Conservation (phyloP, 2,329 filamentous ascomycete species). For the Fusarium devonianum region DNA sequence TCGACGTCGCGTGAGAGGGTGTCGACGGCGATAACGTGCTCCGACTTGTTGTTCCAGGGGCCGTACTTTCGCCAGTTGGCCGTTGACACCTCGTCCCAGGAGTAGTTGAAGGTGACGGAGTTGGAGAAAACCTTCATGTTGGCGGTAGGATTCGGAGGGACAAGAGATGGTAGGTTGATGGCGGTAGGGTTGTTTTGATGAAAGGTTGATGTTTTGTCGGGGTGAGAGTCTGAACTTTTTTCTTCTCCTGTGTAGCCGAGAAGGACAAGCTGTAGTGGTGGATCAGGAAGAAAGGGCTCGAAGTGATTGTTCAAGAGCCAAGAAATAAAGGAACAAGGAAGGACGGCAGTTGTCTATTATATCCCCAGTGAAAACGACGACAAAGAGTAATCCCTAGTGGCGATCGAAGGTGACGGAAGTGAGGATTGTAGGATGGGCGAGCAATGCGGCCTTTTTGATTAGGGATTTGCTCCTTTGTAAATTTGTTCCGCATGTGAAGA, state of each 20-base stretch:
- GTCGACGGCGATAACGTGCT: constrained; percentile 95
- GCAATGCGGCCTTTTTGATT: constrained; percentile 39
- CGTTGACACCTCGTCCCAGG: constrained; percentile 96
- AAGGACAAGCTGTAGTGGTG: not conserved
- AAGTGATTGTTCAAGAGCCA: constrained; percentile 9
- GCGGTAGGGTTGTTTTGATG: constrained; percentile 7
- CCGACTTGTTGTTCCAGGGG: constrained; percentile 98
- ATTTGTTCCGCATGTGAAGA: constrained; percentile 42
- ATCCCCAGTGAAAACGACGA: constrained; percentile 24
- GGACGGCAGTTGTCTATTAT: constrained; percentile 19
- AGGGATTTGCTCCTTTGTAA: constrained; percentile 30
- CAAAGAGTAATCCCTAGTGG: constrained; percentile 30
- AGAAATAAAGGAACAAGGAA: constrained; percentile 7
- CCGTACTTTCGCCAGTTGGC: constrained; percentile 99
- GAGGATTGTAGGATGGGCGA: constrained; percentile 32
- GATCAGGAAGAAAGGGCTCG: constrained; percentile 5
- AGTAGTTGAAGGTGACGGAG: constrained; percentile 91
- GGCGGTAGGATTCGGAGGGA: constrained; percentile 33
- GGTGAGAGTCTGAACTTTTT: constrained; percentile 29
- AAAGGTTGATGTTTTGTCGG: constrained; percentile 10
- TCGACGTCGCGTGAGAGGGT: constrained; percentile 77
- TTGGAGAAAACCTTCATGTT: constrained; percentile 96
- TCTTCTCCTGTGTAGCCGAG: not conserved
- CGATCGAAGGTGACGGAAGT: constrained; percentile 22
- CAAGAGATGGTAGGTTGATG: constrained; percentile 9